Evolutionary conservation across 768 basidiomycete species (phyloP), one percentile per base, ranked within the genome.

Genomic region (Russula brevipes): DNA sequence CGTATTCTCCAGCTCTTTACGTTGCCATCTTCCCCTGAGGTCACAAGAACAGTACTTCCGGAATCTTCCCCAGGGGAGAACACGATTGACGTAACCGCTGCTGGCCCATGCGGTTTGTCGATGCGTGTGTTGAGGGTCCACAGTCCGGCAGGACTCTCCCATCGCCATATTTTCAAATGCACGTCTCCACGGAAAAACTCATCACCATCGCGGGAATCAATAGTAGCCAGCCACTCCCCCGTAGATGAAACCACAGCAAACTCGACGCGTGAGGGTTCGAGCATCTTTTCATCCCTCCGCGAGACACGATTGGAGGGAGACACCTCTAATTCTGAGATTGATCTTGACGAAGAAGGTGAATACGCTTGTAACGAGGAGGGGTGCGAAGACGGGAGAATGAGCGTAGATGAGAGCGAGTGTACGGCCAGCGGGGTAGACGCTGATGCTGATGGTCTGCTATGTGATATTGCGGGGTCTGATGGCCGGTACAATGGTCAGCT

Each of bases 311-410:
- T 98, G 33, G 94, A 94, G 24, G 96, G 93, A 1, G 91, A 86
- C 8, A 99, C 84, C 74, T 98, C 97, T 19, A 98, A 80, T 73
- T 99, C 96, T 51, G 86, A 86, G 3, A 92, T 70, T 0, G 94
- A 79, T 46, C 83, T 81, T 35, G 87, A 87, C 2, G 83, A 80
- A 8, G 80, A 73, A 1, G 89, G 89, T 17, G 91, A 88, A 76
- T 90, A 95, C 31, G 89, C 85, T 77, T 98, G 96, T 45, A 99
- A 78, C n/a, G 94, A 91, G 2, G 95, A 94, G 0, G 94, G 90
- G 71, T 99, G 95, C 0, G 94, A 95, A 2, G 96, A 94, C 0
- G 94, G 92, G 16, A 98, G 80, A 67, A 98, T 81, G 64, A 98
- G 77, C 5, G 91, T 85, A 36, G 86, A 82, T 4, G 92, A 87